Evolutionary conservation across 345 rosid genomes (phyloP).

Genomic region (Gossypioides kirkii): DNA sequence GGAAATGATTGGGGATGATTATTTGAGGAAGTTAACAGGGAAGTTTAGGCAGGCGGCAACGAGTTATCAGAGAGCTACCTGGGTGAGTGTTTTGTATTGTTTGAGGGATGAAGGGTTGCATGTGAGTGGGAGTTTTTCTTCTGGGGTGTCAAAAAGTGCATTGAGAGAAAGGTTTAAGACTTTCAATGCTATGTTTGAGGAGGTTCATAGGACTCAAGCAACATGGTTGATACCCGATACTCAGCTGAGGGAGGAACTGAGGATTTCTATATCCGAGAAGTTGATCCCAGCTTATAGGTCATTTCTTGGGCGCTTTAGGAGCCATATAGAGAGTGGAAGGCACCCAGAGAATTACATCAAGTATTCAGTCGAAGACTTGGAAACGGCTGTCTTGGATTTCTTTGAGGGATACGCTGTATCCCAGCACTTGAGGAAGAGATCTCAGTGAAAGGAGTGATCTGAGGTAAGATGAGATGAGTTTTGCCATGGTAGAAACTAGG

Average conservation of each 20-base stretch:
- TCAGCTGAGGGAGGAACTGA: conserved; percentile 86
- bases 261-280: conserved; percentile 79
- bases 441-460: conserved; percentile 39
- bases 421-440: conserved; percentile 74
- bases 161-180: conserved; percentile 83
- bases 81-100: conserved; percentile 75
- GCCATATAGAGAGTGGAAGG: conserved; percentile 84
- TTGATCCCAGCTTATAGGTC: conserved; percentile 91
- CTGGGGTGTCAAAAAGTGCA: conserved; percentile 77
- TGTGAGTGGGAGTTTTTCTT: conserved; percentile 77
- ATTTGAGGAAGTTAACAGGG: conserved; percentile 63
- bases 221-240: conserved; percentile 76
- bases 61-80: conserved; percentile 81
- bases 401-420: conserved; percentile 80
- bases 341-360: conserved; percentile 95
- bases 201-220: conserved; percentile 77
- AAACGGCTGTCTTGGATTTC: conserved; percentile 80
- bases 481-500: conserved; percentile 5
- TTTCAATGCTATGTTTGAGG: conserved; percentile 89
- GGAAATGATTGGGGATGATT: conserved; percentile 90
- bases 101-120: conserved; percentile 91
- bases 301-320: conserved; percentile 85
- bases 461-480: neutral
- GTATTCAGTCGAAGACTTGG: conserved; percentile 83
- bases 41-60: conserved; percentile 71